Evolutionary conservation across 495 filamentous ascomycete genomes (phyloP).

Genomic region (Penicillium macrosclerotiorum): DNA sequence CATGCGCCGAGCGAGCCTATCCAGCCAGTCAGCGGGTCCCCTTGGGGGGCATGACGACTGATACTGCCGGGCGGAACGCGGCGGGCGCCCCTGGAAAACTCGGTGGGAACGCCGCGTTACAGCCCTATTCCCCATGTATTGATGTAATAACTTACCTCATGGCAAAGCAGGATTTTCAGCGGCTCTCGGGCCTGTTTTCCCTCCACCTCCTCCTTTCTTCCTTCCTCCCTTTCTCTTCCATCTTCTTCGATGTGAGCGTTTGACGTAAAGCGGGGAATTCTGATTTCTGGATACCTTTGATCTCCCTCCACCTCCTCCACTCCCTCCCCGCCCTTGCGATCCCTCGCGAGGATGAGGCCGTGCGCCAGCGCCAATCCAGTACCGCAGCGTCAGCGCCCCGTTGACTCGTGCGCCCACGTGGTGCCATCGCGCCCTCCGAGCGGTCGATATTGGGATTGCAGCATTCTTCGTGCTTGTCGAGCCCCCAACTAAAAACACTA

Average conservation of each 20-base stretch:
- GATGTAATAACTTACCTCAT: slow-evolving; percentile 22
- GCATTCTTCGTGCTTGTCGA: slow-evolving; percentile 17
- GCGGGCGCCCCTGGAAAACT: too few relatives aligned
- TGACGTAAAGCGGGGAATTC: slow-evolving; percentile 1
- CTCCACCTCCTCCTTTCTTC: neutral
- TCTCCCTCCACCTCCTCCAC: slow-evolving; percentile 1
- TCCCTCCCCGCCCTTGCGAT: slow-evolving; percentile 2
- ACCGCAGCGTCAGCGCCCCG: slow-evolving; percentile 38
- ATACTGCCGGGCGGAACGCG: too few relatives aligned
- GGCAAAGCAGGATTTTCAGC: slow-evolving; percentile 14
- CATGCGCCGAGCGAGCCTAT: neutral
- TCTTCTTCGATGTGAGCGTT: neutral
- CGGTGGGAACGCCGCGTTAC: neutral
- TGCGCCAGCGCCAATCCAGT: slow-evolving; percentile 25
- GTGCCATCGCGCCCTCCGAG: slow-evolving; percentile 33
- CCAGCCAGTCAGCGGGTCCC: slow-evolving; percentile 7
- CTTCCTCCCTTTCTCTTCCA: neutral
- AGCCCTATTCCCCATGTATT: slow-evolving; percentile 4
- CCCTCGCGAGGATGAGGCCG: slow-evolving; percentile 28
- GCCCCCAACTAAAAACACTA: neutral
- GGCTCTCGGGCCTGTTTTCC: neutral
- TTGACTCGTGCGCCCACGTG: slow-evolving; percentile 48
- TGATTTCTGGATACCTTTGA: slow-evolving; percentile 2
- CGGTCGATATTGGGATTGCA: slow-evolving; percentile 17
- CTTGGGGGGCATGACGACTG: neutral